Base-by-base conservation (phyloP, 345 rosid genomes). In the Syzygium grande region DNA sequence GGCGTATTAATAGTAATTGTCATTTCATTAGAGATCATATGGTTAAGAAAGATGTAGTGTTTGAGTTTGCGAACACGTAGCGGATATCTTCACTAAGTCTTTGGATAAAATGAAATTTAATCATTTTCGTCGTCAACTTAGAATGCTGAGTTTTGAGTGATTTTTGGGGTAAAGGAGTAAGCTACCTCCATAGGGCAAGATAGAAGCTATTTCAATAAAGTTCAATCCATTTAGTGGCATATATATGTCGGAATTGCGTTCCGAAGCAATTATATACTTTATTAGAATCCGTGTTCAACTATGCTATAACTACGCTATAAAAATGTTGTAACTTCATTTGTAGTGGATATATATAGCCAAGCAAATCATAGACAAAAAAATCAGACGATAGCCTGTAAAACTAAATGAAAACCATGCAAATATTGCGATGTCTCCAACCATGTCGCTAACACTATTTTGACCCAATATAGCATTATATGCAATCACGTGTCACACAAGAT, bases 21-120 rank as follows among this genome's bases (percentile, higher is more conserved):
- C 0, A 5, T 9, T 5, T 68, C 46, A 9, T 17, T 1, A 4
- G 4, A 29, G 46, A 73, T 73, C 0, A 2, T 3, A 25, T 38
- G 83, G 11, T 38, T 38, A 73, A 73, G 27, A 34, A 73, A 73
- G 27, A 73, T 38, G 2, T 73, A 10, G 49, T 73, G 27, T 34
- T 73, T 38, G 49, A 73, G 12, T 38, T 19, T 41, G 23, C 2
- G 27, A 19, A 19, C 49, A 73, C 23, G 13, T 68, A 17, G 11
- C 21, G 4, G 1, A 65, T 29, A 65, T 68, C 29, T 63, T 29
- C 17, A 63, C 8, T 14, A 8, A 29, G 77, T 21, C 77, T 63
- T 29, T 29, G 2, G 41, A 65, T 65, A 65, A 65, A 65, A 65
- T 65, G 21, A 34, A 65, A 65, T 4, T 12, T 65, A 41, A 65